A percentile compares a stretch with the other conserved stretches of the same genome.
phyloP scores from a whole-genome alignment of 1,284 basidiomycete species.

The Heterobasidion parviporum region DNA sequence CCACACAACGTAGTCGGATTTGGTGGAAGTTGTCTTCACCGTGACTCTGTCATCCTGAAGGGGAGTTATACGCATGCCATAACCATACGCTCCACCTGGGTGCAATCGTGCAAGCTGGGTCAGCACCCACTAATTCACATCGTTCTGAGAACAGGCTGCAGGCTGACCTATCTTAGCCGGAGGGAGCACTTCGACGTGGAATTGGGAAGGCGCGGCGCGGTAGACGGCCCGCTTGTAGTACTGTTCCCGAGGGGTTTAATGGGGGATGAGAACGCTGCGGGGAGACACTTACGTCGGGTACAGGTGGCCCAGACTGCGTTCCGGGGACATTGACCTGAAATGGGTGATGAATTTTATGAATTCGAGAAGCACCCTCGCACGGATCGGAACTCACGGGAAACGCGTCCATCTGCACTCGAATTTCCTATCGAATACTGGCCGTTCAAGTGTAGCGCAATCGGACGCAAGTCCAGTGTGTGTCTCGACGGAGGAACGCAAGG shows the following conservation, averaged over 20 bases:
- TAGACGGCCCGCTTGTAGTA: slow-evolving; percentile 53
- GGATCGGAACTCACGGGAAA: background rate
- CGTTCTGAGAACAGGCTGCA: background rate
- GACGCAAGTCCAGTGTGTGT: too few species aligned
- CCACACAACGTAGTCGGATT: slow-evolving; percentile 61
- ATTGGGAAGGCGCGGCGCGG: slow-evolving; percentile 48
- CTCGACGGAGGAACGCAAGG: too few species aligned
- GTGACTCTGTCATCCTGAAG: slow-evolving; percentile 19
- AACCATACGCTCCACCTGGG: slow-evolving; percentile 44
- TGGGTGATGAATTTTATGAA: background rate
- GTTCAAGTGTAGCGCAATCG: too few species aligned
- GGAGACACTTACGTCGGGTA: slow-evolving; percentile 4
- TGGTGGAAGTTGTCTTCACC: slow-evolving; percentile 20
- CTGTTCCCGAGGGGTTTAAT: slow-evolving; percentile 16
- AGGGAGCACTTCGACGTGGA: slow-evolving; percentile 46
- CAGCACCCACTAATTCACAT: background rate
- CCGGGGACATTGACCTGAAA: background rate
- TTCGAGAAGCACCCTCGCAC: background rate
- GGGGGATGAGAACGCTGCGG: background rate
- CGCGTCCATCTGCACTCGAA: background rate
- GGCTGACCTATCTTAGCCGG: slow-evolving; percentile 51
- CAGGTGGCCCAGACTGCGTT: background rate
- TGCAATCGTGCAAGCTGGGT: background rate
- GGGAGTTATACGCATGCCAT: slow-evolving; percentile 55
- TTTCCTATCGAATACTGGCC: too few species aligned